A percentile compares a stretch with the other conserved stretches of the same genome.
These are phyloP conservation scores for Solanum verrucosum DNA, from an alignment of 257 asterid genomes.

Conservation along the genomic window DNA sequence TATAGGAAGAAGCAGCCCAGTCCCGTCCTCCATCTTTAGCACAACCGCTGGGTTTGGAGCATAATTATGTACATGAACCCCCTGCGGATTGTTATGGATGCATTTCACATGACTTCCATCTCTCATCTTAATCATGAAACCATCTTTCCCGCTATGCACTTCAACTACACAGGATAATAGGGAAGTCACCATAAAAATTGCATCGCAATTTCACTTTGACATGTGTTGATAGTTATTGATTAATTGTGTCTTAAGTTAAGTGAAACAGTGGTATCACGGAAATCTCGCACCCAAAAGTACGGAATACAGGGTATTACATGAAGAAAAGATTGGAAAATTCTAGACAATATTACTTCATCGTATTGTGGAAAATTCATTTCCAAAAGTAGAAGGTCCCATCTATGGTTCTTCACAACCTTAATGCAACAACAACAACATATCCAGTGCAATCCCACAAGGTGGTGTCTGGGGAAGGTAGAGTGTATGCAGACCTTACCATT, in stretches of 20 bases:
- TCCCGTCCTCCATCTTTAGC: slow-evolving; percentile 90
- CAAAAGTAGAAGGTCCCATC: too few relatives aligned
- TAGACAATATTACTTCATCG: too few relatives aligned
- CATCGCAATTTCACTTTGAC: background rate
- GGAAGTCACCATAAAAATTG: background rate
- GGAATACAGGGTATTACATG: too few relatives aligned
- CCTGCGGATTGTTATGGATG: slow-evolving; percentile 68
- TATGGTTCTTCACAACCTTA: too few relatives aligned
- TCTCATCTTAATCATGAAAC: slow-evolving; percentile 95
- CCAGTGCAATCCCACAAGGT: too few relatives aligned
- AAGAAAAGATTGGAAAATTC: too few relatives aligned
- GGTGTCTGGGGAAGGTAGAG: background rate
- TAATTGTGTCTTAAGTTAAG: background rate
- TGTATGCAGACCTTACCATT: background rate
- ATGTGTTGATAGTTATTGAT: background rate
- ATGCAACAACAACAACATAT: background rate
- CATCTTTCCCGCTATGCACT: slow-evolving; percentile 88
- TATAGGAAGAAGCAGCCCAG: slow-evolving; percentile 86
- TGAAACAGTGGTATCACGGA: background rate
- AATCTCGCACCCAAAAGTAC: background rate
- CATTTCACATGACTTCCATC: slow-evolving; percentile 81
- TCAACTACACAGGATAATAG: slow-evolving; percentile 37
- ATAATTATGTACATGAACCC: slow-evolving; percentile 61
- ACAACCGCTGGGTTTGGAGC: slow-evolving; percentile 91
- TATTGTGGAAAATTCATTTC: too few relatives aligned